Conservation (phyloP, 2,329 filamentous ascomycete genomes). For the Pseudocercospora vitis region DNA sequence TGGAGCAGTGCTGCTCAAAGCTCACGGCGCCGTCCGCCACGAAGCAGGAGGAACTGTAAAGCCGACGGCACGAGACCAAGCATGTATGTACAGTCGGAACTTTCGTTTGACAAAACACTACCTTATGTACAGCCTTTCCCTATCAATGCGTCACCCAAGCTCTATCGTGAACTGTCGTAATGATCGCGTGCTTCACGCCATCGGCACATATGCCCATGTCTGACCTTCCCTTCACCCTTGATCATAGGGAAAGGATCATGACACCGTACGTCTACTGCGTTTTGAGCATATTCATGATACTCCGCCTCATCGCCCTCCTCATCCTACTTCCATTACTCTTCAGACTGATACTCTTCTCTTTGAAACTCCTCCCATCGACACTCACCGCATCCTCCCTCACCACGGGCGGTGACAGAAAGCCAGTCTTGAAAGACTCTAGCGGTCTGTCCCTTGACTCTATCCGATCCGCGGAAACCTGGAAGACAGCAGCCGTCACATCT, state of each 20-base stretch:
- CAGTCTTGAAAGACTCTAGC: constrained; percentile 7
- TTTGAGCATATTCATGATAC: constrained; percentile 21
- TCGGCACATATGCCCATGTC: neutral
- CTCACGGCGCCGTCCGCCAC: too few relatives aligned
- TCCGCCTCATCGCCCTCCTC: constrained; percentile 15
- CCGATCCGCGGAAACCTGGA: constrained; percentile 14
- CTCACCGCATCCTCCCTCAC: constrained; percentile 2
- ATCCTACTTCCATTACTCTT: constrained; percentile 16
- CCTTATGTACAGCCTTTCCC: neutral
- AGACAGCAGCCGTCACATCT: constrained; percentile 14
- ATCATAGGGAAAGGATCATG: neutral
- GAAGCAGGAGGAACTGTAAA: too few relatives aligned
- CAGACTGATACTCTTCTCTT: constrained; percentile 14
- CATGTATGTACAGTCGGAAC: neutral
- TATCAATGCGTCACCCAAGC: neutral
- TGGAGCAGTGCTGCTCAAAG: too few relatives aligned
- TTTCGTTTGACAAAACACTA: neutral
- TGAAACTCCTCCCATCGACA: neutral
- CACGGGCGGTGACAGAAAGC: constrained; percentile 8
- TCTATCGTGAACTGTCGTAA: constrained; percentile 2
- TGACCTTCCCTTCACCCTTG: neutral
- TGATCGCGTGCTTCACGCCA: neutral
- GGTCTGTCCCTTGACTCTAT: neutral
- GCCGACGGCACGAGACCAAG: too few relatives aligned
- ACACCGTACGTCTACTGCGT: neutral